Base-by-base conservation (phyloP, 768 basidiomycete genomes). In the Panellus pusillus region DNA sequence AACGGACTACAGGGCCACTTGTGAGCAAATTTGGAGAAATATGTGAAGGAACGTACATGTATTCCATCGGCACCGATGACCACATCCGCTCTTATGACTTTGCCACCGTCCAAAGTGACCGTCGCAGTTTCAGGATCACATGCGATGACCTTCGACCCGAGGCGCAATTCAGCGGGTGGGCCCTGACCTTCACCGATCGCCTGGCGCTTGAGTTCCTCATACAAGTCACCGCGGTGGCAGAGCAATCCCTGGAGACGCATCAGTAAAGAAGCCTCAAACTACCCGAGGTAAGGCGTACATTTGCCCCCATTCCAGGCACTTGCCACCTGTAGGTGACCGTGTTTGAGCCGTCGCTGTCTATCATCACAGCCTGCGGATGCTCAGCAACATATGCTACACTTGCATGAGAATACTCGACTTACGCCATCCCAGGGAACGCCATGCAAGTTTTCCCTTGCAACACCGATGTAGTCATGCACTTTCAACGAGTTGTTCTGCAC, bases 11-110 rank as follows among this genome's bases (percentile, higher is more conserved):
- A 13, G 28, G 6, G 37, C 5, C 15, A 11, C 18, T 38, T 2
- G 28, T 14, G 8, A 40, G 36, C 7, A 9, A 13, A 17, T 2
- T n/a, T 9, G 39, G n/a, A 40, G 19, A 40, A 15, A 40, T 7
- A 19, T 12, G 8, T 4, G 9, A 20, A 46, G 12, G 35, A 36
- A 9, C 44, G 17, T 17, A 53, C 52, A 28, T 29, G 19, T 28
- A 66, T 54, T 17, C 73, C 73, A 32, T 74, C 72, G 9, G 71
- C 72, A 6, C 72, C 73, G 1, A 74, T 65, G 29, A 72, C 49
- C 24, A 74, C 52, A 39, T 74, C 72, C 4, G 68, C 65, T 1
- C 47, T 42, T 1, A 74, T 54, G 20, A 74, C 63, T 40, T 72
- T 63, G 18, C 73, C 73, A 1, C 63, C 61, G 42, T 64, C 62